Percentiles rank a stretch among this genome's conserved stretches.
These are phyloP conservation scores for Cadophora luteo-olivacea DNA, from an alignment of 2,329 filamentous ascomycete species.

Conservation along the genomic window DNA sequence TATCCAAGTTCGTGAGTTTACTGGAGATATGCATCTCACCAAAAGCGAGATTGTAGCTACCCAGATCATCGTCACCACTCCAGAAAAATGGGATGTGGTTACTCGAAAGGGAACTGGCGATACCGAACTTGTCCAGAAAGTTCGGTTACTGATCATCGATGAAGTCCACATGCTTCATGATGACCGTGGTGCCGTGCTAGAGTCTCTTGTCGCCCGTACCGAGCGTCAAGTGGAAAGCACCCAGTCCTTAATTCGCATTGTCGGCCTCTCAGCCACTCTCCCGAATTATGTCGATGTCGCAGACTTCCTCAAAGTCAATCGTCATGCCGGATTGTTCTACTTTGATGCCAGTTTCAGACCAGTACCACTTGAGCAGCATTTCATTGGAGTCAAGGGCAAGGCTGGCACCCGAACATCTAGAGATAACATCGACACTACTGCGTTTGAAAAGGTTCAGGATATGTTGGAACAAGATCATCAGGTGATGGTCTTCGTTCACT, in stretches of 20 bases:
- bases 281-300: conserved; percentile 97
- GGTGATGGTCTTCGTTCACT: conserved; percentile 99
- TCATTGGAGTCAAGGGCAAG: conserved; percentile 95
- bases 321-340: conserved; percentile 91
- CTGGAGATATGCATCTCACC: conserved; percentile 98
- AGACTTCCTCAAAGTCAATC: conserved; percentile 96
- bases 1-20: conserved; percentile 89
- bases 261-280: conserved; percentile 92
- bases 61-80: conserved; percentile 97
- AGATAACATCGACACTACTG: conserved; percentile 85
- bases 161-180: conserved; percentile 99
- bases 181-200: conserved; percentile 92
- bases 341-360: conserved; percentile 96
- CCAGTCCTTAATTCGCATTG: conserved; percentile 93
- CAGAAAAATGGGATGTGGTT: conserved; percentile 99
- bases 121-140: conserved; percentile 96
- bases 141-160: conserved; percentile 94
- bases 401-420: conserved; percentile 79
- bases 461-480: conserved; percentile 95
- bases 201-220: conserved; percentile 93
- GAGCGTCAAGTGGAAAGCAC: conserved; percentile 97
- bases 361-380: conserved; percentile 95
- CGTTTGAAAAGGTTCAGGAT: conserved; percentile 92
- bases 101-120: conserved; percentile 97
- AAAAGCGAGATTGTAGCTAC: conserved; percentile 96